Percentiles rank a stretch among this genome's conserved stretches.
Conservation (phyloP, 768 basidiomycete species). For the Cystoderma amianthinum region DNA sequence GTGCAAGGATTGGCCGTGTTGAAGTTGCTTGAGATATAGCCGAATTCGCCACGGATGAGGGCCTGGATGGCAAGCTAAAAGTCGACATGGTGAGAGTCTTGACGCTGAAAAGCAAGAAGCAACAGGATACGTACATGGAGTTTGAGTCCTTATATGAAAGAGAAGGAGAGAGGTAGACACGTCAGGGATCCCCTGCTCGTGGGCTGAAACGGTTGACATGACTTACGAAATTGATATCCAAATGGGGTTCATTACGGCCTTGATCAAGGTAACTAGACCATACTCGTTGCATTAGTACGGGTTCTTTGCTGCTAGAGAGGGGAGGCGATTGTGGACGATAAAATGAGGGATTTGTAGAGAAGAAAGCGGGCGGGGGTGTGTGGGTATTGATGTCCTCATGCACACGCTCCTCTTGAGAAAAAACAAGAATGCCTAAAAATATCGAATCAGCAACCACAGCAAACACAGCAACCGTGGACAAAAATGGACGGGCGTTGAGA, state of each 20-base stretch:
- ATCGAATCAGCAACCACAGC: too few relatives aligned
- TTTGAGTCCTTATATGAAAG: conserved; percentile 15
- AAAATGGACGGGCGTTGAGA: too few relatives aligned
- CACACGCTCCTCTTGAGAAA: too few relatives aligned
- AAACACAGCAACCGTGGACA: too few relatives aligned
- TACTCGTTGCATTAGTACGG: conserved; percentile 46
- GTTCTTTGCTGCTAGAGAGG: too few relatives aligned
- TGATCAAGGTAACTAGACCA: conserved; percentile 50
- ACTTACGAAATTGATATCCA: conserved; percentile 10
- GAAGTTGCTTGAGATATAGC: conserved; percentile 39
- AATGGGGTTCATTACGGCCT: conserved; percentile 5
- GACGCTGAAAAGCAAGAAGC: conserved; percentile 1
- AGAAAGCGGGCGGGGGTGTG: too few relatives aligned
- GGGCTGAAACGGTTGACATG: conserved; percentile 7
- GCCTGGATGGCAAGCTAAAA: conserved; percentile 29
- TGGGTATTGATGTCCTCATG: too few relatives aligned
- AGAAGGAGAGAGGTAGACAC: conserved; percentile 13
- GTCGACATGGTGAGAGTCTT: conserved; percentile 7
- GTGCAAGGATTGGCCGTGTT: conserved; percentile 39
- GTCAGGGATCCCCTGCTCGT: background rate
- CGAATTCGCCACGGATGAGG: conserved; percentile 29
- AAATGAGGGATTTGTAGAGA: too few relatives aligned
- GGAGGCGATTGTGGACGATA: too few relatives aligned
- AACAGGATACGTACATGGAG: conserved; percentile 12
- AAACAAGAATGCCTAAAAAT: too few relatives aligned